Evolutionary conservation across 331 rosid genomes (phyloP).

Genomic region (Arachis monticola): DNA sequence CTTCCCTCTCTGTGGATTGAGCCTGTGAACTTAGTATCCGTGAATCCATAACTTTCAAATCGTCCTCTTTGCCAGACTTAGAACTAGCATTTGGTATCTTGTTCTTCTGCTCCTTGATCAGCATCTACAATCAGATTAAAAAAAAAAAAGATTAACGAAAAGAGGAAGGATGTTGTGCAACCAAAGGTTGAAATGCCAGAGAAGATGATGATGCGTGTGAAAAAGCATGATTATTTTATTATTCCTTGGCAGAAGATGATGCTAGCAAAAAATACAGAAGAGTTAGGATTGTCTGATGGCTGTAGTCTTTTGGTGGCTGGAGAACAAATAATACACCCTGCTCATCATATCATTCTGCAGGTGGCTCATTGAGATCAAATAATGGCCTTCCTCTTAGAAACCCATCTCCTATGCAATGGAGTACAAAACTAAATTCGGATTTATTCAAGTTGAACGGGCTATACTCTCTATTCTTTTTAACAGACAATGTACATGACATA

Average conservation of each 20-base stretch:
- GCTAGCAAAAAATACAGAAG: conserved; percentile 60
- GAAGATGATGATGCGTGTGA: conserved; percentile 79
- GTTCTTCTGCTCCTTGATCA: conserved; percentile 51
- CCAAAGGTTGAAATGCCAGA: conserved; percentile 99
- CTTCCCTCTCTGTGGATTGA: conserved; percentile 78
- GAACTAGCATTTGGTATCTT: conserved; percentile 46
- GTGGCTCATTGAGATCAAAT: conserved; percentile 99
- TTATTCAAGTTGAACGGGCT: conserved; percentile 32
- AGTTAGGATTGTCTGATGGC: conserved; percentile 61
- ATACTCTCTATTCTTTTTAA: conserved; percentile 43
- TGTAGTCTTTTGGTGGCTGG: conserved; percentile 80
- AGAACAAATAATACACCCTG: conserved; percentile 42
- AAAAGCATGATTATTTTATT: conserved; percentile 73
- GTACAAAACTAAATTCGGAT: conserved; percentile 60
- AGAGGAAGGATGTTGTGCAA: too few species aligned
- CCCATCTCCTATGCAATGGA: conserved; percentile 95
- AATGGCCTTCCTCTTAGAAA: conserved; percentile 87
- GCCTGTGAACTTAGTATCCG: conserved; percentile 45
- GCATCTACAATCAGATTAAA: conserved; percentile 53
- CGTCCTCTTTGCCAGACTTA: conserved; percentile 52
- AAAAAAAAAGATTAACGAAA: too few species aligned
- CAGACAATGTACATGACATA: conserved; percentile 50
- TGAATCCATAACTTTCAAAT: conserved; percentile 48
- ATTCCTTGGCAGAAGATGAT: conserved; percentile 64
- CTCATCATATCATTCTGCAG: conserved; percentile 85